Percentiles rank a stretch among this genome's conserved stretches.
These are phyloP conservation scores for Aspergillus affinis DNA, from an alignment of 495 filamentous ascomycete species.

Conservation along the genomic window DNA sequence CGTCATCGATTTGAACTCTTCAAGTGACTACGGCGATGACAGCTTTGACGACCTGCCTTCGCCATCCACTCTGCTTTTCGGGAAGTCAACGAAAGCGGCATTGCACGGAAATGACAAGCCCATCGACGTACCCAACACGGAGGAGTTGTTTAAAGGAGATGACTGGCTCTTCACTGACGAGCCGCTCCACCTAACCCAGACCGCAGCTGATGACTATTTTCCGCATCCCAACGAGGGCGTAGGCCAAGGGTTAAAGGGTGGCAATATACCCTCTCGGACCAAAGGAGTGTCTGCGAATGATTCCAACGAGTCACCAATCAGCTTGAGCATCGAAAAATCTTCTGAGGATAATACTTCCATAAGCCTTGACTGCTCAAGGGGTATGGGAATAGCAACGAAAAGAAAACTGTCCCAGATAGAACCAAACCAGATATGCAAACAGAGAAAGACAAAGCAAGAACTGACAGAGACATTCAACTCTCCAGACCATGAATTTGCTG, in stretches of 20 bases:
- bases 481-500: neutral
- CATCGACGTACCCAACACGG: neutral
- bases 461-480: neutral
- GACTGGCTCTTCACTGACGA: slow-evolving; percentile 10
- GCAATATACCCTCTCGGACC: too few species aligned
- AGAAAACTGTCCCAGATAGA: slow-evolving; percentile 5
- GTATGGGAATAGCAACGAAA: neutral
- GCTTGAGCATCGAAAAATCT: neutral
- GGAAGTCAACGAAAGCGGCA: slow-evolving; percentile 3
- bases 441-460: neutral
- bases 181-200: neutral
- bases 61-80: slow-evolving; percentile 31
- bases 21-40: slow-evolving; percentile 38
- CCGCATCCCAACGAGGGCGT: neutral
- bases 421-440: neutral
- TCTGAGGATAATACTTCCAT: neutral
- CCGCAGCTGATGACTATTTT: neutral
- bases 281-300: neutral
- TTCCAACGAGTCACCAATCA: neutral
- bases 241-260: neutral
- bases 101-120: neutral
- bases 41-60: slow-evolving; percentile 44
- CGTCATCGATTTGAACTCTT: slow-evolving; percentile 9
- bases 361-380: neutral
- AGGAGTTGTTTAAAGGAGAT: slow-evolving; percentile 3